Evolutionary conservation across 495 filamentous ascomycete species (phyloP).

Genomic region (Neurospora sp.): DNA sequence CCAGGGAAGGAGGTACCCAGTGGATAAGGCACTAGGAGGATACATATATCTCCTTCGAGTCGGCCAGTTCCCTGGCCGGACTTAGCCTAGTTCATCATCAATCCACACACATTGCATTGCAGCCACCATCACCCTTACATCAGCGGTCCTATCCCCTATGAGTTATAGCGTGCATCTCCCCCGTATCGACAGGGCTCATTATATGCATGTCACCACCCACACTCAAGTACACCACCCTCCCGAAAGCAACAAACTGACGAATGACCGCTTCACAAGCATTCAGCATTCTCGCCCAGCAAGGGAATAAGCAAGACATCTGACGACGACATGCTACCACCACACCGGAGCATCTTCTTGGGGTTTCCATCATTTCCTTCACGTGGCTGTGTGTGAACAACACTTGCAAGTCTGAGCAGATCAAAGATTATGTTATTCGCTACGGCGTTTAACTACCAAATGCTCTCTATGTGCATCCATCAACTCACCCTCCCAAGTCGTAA

Average conservation of each 20-base stretch:
- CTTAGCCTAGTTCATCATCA: no score
- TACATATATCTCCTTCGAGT: no score
- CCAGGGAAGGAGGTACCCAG: no score
- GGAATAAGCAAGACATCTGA: background rate
- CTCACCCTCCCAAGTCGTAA: no score
- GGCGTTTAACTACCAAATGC: background rate
- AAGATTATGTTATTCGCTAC: background rate
- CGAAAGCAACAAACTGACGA: background rate
- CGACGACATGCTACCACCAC: background rate
- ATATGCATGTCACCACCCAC: background rate
- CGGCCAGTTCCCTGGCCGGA: no score
- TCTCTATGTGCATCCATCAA: background rate
- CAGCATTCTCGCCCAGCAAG: background rate
- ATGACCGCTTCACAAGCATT: background rate
- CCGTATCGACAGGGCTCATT: no score
- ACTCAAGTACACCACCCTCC: background rate
- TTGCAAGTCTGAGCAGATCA: background rate
- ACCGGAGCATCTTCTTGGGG: background rate
- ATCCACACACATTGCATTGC: no score
- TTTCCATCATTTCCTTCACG: background rate
- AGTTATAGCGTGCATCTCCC: no score
- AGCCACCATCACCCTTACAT: no score
- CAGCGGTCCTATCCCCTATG: no score
- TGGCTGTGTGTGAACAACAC: background rate
- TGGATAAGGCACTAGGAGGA: no score